Evolutionary conservation across 768 basidiomycete species (phyloP).

Genomic region (Rubroboletus pulcherrimus): DNA sequence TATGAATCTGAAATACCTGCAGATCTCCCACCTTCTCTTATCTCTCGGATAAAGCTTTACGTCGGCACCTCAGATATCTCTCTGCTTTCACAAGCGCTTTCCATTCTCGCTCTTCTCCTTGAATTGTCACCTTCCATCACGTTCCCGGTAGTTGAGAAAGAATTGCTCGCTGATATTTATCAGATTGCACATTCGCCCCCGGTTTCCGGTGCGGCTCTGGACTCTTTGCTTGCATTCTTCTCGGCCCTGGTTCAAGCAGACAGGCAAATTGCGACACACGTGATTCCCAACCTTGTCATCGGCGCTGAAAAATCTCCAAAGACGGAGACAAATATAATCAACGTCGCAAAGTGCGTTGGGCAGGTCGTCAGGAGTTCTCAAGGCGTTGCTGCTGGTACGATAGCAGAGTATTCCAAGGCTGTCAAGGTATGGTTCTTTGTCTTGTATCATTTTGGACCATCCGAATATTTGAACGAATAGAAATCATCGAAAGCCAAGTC

Average conservation of each 20-base stretch:
- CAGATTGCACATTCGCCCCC: conserved; percentile 73
- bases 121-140: conserved; percentile 61
- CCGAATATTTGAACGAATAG: conserved; percentile 25
- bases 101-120: conserved; percentile 63
- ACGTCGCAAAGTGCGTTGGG: conserved; percentile 83
- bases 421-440: conserved; percentile 53
- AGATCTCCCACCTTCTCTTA: conserved; percentile 56
- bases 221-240: conserved; percentile 82
- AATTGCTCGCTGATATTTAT: conserved; percentile 63
- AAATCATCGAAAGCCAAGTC: conserved; percentile 60
- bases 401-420: conserved; percentile 79
- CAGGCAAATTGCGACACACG: conserved; percentile 72
- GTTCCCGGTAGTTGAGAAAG: conserved; percentile 75
- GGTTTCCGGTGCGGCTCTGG: conserved; percentile 72
- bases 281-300: conserved; percentile 72
- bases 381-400: conserved; percentile 73
- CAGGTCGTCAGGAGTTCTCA: conserved; percentile 72
- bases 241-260: conserved; percentile 79
- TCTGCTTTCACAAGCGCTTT: conserved; percentile 68
- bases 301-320: conserved; percentile 62
- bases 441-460: background rate
- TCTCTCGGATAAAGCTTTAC: conserved; percentile 73
- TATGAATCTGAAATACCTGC: conserved; percentile 49
- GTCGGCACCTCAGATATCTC: conserved; percentile 74
- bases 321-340: conserved; percentile 51